Conservation (phyloP, 441 rosid genomes). For the Gossypium trilobum region DNA sequence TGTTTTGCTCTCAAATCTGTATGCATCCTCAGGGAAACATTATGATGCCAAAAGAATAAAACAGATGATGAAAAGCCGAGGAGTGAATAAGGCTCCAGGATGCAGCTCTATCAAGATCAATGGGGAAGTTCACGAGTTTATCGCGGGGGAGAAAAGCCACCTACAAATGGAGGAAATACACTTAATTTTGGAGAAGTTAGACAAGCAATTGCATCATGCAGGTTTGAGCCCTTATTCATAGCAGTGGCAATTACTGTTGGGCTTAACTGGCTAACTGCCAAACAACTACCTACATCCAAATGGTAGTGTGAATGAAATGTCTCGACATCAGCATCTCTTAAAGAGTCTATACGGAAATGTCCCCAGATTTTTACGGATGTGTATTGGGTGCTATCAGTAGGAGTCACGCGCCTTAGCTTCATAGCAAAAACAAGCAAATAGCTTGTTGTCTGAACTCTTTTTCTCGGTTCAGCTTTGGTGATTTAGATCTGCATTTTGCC, state of each 20-base stretch:
- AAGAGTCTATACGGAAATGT: not conserved
- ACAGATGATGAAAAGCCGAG: slow-evolving; percentile 51
- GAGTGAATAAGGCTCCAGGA: slow-evolving; percentile 54
- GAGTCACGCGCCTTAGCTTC: not conserved
- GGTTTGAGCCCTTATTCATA: not conserved
- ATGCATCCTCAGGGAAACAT: slow-evolving; percentile 39
- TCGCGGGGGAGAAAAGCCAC: slow-evolving; percentile 44
- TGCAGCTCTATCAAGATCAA: slow-evolving; percentile 49
- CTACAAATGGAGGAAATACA: slow-evolving; percentile 33
- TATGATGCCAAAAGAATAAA: slow-evolving; percentile 42
- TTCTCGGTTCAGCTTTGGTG: not conserved
- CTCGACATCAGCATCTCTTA: not conserved
- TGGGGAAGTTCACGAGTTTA: slow-evolving; percentile 40
- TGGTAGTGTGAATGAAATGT: not conserved
- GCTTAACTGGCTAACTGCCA: not conserved
- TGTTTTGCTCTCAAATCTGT: slow-evolving; percentile 43
- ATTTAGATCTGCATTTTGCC: not conserved
- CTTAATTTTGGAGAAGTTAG: slow-evolving; percentile 25
- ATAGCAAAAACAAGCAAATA: not conserved
- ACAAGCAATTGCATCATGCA: slow-evolving; percentile 16
- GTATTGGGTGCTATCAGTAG: not conserved
- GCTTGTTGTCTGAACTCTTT: not conserved
- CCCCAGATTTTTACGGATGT: not conserved
- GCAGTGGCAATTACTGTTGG: not conserved
- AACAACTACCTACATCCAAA: not conserved